Percentiles rank a stretch among this genome's conserved stretches.
These are phyloP conservation scores for Ophiocordyceps camponoti-saundersi DNA, from an alignment of 2,329 filamentous ascomycete genomes.

Conservation along the genomic window DNA sequence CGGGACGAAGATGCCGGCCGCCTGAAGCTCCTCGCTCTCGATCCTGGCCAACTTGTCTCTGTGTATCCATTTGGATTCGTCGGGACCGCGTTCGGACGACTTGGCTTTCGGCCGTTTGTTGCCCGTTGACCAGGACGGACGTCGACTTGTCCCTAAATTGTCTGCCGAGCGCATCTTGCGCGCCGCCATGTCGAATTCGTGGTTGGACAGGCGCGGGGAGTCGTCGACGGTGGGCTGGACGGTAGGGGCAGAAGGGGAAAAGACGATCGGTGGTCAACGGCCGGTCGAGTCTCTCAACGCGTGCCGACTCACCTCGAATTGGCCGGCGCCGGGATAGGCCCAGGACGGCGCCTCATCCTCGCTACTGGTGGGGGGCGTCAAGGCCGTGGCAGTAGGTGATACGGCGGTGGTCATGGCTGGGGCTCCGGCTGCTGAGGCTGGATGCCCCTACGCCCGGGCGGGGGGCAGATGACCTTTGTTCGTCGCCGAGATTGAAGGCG, in stretches of 20 bases:
- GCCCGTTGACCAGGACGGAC: conserved; percentile 9
- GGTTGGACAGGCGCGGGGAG: conserved; percentile 2
- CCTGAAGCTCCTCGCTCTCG: conserved; percentile 65
- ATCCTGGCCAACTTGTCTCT: conserved; percentile 70
- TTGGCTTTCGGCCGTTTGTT: conserved; percentile 7
- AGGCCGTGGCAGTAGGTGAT: conserved; percentile 26
- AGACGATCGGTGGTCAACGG: neutral
- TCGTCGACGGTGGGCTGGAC: conserved; percentile 1
- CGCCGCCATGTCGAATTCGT: conserved; percentile 11
- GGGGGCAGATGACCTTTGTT: neutral
- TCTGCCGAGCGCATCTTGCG: conserved; percentile 20
- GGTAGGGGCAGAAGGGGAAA: no score
- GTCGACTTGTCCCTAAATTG: conserved; percentile 10
- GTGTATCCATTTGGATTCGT: conserved; percentile 69
- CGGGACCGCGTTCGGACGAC: conserved; percentile 20
- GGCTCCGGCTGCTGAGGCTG: conserved; percentile 2
- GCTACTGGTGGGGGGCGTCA: conserved; percentile 31
- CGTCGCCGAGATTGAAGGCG: neutral
- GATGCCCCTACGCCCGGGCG: neutral
- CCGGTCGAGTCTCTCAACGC: conserved; percentile 2
- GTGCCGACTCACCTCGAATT: conserved; percentile 19
- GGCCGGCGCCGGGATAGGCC: conserved; percentile 16
- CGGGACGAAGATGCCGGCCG: conserved; percentile 52
- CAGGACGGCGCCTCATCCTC: conserved; percentile 29
- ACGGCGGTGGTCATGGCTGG: conserved; percentile 31